A percentile compares a stretch with the other conserved stretches of the same genome.
phyloP scores from a whole-genome alignment of 305 asterid genomes.

The Salvia sclarea region DNA sequence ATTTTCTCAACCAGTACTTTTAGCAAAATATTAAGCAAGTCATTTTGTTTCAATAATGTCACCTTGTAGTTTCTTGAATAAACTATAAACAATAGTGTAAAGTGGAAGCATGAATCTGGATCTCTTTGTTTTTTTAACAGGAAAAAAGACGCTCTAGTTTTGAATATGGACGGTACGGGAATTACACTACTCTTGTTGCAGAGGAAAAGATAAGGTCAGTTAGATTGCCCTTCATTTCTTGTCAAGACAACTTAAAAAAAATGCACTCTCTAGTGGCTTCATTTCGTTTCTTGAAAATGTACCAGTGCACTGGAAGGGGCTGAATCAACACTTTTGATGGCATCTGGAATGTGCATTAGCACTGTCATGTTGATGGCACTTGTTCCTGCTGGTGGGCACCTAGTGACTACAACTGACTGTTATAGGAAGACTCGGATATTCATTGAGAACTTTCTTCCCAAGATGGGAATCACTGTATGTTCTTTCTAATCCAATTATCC shows the following conservation, averaged over 20 bases:
- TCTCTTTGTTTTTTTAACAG: conserved; percentile 44
- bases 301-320: conserved; percentile 99
- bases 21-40: neutral
- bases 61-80: neutral
- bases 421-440: conserved; percentile 89
- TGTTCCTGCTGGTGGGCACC: conserved; percentile 96
- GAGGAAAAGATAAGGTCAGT: conserved; percentile 89
- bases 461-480: conserved; percentile 90
- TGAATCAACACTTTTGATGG: conserved; percentile 81
- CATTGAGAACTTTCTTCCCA: conserved; percentile 86
- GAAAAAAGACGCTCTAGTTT: conserved; percentile 82
- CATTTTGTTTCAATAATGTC: neutral
- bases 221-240: neutral
- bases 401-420: conserved; percentile 98
- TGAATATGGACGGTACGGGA: conserved; percentile 96
- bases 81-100: neutral
- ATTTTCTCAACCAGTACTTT: neutral
- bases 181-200: conserved; percentile 77
- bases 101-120: neutral
- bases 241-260: conserved; percentile 9
- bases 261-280: conserved; percentile 10
- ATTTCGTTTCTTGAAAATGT: conserved; percentile 31
- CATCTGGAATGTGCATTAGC: conserved; percentile 99
- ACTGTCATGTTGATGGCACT: conserved; percentile 86
- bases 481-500: conserved; percentile 31